Conservation (phyloP, 2,329 filamentous ascomycete species). For the Tolypocladium ovalisporum region DNA sequence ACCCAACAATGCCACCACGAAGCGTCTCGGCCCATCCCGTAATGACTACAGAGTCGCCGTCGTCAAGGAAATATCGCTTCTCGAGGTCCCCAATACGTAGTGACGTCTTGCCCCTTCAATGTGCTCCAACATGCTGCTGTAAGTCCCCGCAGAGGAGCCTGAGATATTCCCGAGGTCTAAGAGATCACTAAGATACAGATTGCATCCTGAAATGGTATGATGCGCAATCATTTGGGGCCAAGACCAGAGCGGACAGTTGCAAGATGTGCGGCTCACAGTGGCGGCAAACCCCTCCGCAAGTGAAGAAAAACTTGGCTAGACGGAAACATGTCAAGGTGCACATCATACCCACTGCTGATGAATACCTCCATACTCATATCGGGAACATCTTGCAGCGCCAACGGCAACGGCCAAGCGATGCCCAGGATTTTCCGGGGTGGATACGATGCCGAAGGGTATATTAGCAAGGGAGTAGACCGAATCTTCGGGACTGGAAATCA, state of each 20-base stretch:
- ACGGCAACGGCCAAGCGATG: slow-evolving; percentile 62
- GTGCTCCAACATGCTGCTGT: slow-evolving; percentile 64
- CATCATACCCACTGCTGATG: slow-evolving; percentile 23
- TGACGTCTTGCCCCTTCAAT: slow-evolving; percentile 55
- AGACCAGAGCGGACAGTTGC: slow-evolving; percentile 56
- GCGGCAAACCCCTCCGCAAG: slow-evolving; percentile 18
- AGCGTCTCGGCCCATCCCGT: slow-evolving; percentile 42
- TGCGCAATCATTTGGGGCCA: slow-evolving; percentile 80
- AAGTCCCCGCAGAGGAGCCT: slow-evolving; percentile 50
- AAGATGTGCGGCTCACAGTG: slow-evolving; percentile 20
- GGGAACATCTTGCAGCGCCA: slow-evolving; percentile 35
- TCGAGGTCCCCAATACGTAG: slow-evolving; percentile 53
- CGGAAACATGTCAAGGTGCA: too few relatives aligned
- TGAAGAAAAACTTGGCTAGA: too few relatives aligned
- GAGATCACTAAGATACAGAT: slow-evolving; percentile 62
- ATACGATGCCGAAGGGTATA: slow-evolving; percentile 76
- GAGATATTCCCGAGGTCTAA: slow-evolving; percentile 69
- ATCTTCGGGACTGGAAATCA: slow-evolving; percentile 14
- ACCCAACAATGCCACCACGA: not conserved
- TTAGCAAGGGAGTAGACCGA: slow-evolving; percentile 61
- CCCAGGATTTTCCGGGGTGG: slow-evolving; percentile 40
- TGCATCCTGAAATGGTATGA: slow-evolving; percentile 68
- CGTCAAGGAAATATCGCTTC: slow-evolving; percentile 59
- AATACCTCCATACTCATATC: slow-evolving; percentile 26
- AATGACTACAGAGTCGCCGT: slow-evolving; percentile 61